Evolutionary conservation across 1,139 yeast species (phyloP), one percentile per base, ranked within the genome.

Genomic region (Yamadazyma songkhlaensis): DNA sequence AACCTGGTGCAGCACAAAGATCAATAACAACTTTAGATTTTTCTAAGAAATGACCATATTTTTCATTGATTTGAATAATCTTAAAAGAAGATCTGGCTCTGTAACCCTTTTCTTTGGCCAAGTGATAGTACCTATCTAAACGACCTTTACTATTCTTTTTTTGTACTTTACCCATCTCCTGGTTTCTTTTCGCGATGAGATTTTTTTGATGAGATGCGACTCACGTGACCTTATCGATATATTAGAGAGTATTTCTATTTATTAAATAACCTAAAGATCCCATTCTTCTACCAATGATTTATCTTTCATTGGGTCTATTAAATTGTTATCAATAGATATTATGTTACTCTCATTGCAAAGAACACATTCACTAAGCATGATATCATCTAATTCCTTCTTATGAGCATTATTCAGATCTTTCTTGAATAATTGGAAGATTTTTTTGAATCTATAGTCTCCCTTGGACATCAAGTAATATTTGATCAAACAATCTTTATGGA

Each of bases 1-100:
- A 89, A 42, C 99, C 99, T 25, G 99, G 98, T 3, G 98, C 98
- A 41, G 98, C 97, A 84, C 99, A 92, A 51, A 92, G 73, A 77
- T 92, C 99, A 40, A 92, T 87, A 31, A 92, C 96, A 32, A 92
- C 97, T 62, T 88, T 92, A n/a, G 97, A 89, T 61, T 86, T 85
- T 55, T 90, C 97, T 43, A 90, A 68, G 60, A 92, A 92, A 62
- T 89, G 96, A 23, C 97, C 97, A 69, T 80, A 94, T 60, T 92
- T 92, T 59, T 94, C 97, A 67, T 94, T 92, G 45, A 92, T 87
- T 62, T 92, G 99, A 42, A 94, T 75, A 51, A 92, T 80, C 63
- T 92, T 92, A 70, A 94, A 92, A 21, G 98, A 89, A 24, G 99
- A 94, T 77, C 99, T 96, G 31, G 99, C 98, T 62, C 99, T 79